These are phyloP conservation scores for Ganoderma lucidum DNA, from an alignment of 1,284 basidiomycete genomes.

Conservation along the genomic window DNA sequence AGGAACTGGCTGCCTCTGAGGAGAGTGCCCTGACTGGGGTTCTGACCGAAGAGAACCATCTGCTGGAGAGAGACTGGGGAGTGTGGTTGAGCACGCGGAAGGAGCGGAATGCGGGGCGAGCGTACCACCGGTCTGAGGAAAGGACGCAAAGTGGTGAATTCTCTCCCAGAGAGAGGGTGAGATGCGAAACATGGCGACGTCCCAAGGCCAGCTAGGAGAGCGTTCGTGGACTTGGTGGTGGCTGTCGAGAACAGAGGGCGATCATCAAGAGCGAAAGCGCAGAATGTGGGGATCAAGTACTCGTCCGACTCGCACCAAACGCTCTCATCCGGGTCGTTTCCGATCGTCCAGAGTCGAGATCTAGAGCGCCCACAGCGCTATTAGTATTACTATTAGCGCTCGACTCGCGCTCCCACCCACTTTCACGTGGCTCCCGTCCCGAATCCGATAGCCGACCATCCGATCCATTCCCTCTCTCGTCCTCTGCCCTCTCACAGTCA, in stretches of 20 bases:
- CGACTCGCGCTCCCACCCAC: background rate
- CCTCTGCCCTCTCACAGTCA: too few species aligned
- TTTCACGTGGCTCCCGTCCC: constrained; percentile 7
- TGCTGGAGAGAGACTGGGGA: constrained; percentile 87
- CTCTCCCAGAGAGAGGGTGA: constrained; percentile 88
- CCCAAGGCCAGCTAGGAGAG: background rate
- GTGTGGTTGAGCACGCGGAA: constrained; percentile 4
- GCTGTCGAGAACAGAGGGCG: background rate
- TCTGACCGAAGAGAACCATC: constrained; percentile 90
- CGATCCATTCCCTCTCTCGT: background rate
- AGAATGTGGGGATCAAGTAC: background rate
- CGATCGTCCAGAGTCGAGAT: constrained; percentile 12
- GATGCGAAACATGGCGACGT: constrained; percentile 64
- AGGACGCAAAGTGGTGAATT: constrained; percentile 94
- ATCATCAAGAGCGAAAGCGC: constrained; percentile 6
- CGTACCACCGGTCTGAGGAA: constrained; percentile 91
- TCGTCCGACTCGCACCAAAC: background rate
- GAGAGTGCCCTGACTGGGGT: constrained; percentile 88
- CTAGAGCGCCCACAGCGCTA: too few species aligned
- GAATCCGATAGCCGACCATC: background rate
- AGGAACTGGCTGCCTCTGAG: constrained; percentile 88
- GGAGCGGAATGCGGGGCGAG: constrained; percentile 25
- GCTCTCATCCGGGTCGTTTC: constrained; percentile 18
- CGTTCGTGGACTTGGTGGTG: background rate
- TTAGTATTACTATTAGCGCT: background rate